Evolutionary conservation across 441 rosid species (phyloP).

Genomic region (Gossypium davidsonii): DNA sequence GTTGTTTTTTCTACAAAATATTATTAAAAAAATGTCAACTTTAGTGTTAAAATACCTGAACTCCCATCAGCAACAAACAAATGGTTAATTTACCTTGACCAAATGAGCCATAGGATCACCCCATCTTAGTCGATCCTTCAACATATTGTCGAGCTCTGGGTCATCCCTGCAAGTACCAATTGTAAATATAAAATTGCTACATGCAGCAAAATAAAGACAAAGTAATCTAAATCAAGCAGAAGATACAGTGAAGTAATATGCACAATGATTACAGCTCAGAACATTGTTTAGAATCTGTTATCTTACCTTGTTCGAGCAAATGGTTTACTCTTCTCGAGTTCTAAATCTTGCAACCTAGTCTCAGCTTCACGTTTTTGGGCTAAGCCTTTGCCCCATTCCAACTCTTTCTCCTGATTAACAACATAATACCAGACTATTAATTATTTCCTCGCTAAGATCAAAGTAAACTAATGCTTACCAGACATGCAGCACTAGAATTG

Average conservation of each 20-base stretch:
- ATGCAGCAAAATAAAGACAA: neutral
- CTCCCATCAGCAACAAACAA: neutral
- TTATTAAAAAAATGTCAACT: slow-evolving; percentile 8
- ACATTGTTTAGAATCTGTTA: neutral
- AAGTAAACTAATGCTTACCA: neutral
- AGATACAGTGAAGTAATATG: neutral
- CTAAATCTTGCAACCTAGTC: slow-evolving; percentile 61
- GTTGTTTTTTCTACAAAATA: slow-evolving; percentile 46
- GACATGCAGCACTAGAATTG: neutral
- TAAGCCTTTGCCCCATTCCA: slow-evolving; percentile 97
- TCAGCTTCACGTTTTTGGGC: slow-evolving; percentile 87
- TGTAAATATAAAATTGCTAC: slow-evolving; percentile 11
- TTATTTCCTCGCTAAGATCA: neutral
- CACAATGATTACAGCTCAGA: neutral
- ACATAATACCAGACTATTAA: slow-evolving; percentile 4
- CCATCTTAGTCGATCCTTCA: slow-evolving; percentile 67
- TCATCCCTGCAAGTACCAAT: slow-evolving; percentile 58
- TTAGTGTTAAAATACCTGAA: neutral
- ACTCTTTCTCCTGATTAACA: slow-evolving; percentile 42
- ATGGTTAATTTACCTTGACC: slow-evolving; percentile 52
- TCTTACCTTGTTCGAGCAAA: slow-evolving; percentile 85
- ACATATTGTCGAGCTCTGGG: slow-evolving; percentile 63
- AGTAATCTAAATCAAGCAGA: neutral
- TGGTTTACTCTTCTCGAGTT: slow-evolving; percentile 82
- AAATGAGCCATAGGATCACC: slow-evolving; percentile 88